Evolutionary conservation across 1,284 basidiomycete genomes (phyloP).

Genomic region (Austropuccinia psidii): DNA sequence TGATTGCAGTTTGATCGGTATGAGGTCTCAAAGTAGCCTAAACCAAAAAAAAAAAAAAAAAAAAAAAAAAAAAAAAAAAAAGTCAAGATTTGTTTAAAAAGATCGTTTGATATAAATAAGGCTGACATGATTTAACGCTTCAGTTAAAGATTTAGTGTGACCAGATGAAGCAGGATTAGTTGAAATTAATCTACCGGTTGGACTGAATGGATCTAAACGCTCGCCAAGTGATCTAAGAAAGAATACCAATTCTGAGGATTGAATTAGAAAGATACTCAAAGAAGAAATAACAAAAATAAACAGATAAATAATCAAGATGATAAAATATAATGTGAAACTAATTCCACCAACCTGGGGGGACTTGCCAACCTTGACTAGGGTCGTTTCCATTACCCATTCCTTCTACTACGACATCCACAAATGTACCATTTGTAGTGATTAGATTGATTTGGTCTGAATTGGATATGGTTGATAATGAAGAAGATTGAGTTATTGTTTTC

Average conservation of each 20-base stretch:
- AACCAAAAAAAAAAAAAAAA: background rate
- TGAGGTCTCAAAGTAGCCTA: constrained; percentile 21
- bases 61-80: background rate
- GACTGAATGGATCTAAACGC: constrained; percentile 24
- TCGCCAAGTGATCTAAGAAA: constrained; percentile 31
- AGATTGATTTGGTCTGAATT: too few relatives aligned
- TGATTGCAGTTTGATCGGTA: constrained; percentile 22
- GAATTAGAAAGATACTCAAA: background rate
- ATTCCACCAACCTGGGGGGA: constrained; percentile 20
- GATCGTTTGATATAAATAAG: background rate
- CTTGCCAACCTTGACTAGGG: constrained; percentile 35
- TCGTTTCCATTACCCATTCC: constrained; percentile 33
- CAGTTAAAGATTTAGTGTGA: constrained; percentile 30
- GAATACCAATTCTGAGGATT: constrained; percentile 33
- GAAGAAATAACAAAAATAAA: background rate
- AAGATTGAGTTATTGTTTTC: too few relatives aligned
- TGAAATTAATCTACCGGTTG: background rate
- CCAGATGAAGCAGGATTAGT: background rate
- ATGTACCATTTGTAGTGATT: constrained; percentile 22
- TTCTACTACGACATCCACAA: constrained; percentile 37
- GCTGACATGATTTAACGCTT: constrained; percentile 34
- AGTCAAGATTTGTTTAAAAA: background rate
- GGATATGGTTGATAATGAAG: too few relatives aligned
- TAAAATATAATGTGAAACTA: background rate
- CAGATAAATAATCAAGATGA: background rate